A percentile compares a stretch with the other conserved stretches of the same genome.
Evolutionary conservation across 2,329 filamentous ascomycete genomes (phyloP).

Genomic region (Malbranchea zuffiana): DNA sequence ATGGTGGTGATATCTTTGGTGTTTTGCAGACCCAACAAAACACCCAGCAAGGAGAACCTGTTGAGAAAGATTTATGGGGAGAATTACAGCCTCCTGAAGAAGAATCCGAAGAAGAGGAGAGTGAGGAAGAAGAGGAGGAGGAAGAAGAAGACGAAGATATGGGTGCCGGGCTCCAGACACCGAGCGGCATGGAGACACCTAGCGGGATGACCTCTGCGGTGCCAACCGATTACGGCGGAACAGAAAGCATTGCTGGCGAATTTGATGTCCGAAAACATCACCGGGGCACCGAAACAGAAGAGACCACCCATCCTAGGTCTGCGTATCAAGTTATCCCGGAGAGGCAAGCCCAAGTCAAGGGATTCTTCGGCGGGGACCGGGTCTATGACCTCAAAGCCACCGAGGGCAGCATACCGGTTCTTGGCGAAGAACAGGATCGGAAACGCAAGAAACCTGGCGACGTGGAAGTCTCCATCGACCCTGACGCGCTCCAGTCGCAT

Average conservation of each 20-base stretch:
- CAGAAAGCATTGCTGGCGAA: constrained; percentile 70
- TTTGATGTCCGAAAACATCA: constrained; percentile 84
- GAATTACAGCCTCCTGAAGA: constrained; percentile 74
- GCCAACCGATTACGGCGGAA: constrained; percentile 65
- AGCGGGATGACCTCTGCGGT: constrained; percentile 70
- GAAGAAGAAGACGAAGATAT: constrained; percentile 53
- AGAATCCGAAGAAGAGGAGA: constrained; percentile 53
- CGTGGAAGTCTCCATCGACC: constrained; percentile 82
- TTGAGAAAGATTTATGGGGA: constrained; percentile 85
- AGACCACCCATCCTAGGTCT: constrained; percentile 58
- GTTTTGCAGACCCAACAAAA: constrained; percentile 54
- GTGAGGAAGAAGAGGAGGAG: constrained; percentile 62
- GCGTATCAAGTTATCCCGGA: constrained; percentile 88
- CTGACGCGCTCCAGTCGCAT: constrained; percentile 62
- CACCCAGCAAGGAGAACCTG: constrained; percentile 58
- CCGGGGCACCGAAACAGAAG: constrained; percentile 79
- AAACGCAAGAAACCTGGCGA: constrained; percentile 96
- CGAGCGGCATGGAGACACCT: constrained; percentile 67
- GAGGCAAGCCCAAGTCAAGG: constrained; percentile 70
- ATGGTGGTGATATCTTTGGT: constrained; percentile 90
- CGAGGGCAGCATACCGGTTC: constrained; percentile 52
- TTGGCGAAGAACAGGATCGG: constrained; percentile 68
- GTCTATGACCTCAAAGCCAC: constrained; percentile 72
- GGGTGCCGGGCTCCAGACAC: constrained; percentile 58
- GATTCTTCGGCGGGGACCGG: constrained; percentile 93